These are phyloP conservation scores for Lipomyces anomalus DNA, from an alignment of 805 yeast species.

Conservation along the genomic window DNA sequence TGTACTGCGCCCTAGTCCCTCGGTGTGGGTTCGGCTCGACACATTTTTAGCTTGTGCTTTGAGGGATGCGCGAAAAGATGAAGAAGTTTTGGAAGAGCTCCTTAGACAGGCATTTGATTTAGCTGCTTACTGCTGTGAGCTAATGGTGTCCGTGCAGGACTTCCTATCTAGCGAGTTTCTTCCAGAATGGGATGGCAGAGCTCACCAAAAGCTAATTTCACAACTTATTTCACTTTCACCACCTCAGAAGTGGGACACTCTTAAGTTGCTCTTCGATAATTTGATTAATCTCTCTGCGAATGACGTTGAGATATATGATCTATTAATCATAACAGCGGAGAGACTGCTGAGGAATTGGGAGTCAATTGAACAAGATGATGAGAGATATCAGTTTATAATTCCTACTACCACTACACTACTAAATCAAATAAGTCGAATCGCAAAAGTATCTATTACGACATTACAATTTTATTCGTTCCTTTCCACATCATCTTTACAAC, in stretches of 20 bases:
- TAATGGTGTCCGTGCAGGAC: constrained; percentile 7
- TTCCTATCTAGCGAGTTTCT: constrained; percentile 8
- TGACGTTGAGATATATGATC: too few relatives aligned
- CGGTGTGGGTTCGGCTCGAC: constrained; percentile 13
- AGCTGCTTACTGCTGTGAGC: constrained; percentile 3
- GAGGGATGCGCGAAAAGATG: constrained; percentile 1
- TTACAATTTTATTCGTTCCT: not conserved
- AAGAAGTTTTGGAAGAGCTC: constrained; percentile 4
- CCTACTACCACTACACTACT: not conserved
- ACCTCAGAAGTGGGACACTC: not conserved
- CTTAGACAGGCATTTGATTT: constrained; percentile 5
- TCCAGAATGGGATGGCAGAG: constrained; percentile 8
- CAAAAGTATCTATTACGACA: not conserved
- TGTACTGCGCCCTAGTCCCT: constrained; percentile 10
- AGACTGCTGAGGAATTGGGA: not conserved
- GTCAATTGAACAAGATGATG: not conserved
- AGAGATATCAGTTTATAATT: not conserved
- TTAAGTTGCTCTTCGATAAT: not conserved
- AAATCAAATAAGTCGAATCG: not conserved
- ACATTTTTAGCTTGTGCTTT: constrained; percentile 11
- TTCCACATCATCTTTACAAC: not conserved
- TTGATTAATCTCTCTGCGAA: not conserved
- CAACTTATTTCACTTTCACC: constrained; percentile 5
- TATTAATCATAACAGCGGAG: not conserved
- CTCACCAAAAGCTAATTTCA: constrained; percentile 3